phyloP scores from a whole-genome alignment of 176 grass and related monocot species.

The Musa acuminata region DNA sequence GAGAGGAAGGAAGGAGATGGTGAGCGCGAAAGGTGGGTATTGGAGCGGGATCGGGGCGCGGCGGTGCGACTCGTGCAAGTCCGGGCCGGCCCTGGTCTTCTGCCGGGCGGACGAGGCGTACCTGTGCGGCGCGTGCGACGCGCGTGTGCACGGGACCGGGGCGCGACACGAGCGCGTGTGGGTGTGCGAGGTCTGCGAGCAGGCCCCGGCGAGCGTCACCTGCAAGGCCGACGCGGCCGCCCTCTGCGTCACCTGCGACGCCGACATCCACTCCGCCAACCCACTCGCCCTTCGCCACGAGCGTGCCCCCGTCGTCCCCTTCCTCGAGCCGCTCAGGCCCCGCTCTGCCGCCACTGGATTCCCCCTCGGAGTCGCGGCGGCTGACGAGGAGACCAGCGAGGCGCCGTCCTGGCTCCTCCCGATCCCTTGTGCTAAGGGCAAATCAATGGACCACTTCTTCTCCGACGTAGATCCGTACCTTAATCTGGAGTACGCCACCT shows the following conservation, averaged over 20 bases:
- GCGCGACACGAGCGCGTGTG: constrained; percentile 49
- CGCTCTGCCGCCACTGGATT: background rate
- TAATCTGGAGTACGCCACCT: constrained; percentile 30
- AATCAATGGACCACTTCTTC: constrained; percentile 49
- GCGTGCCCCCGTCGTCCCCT: constrained; percentile 49
- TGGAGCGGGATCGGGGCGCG: constrained; percentile 7
- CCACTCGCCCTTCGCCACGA: constrained; percentile 75
- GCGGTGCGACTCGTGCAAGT: constrained; percentile 40
- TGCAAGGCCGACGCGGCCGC: constrained; percentile 93
- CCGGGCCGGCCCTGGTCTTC: constrained; percentile 21
- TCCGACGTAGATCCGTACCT: constrained; percentile 63
- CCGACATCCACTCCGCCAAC: constrained; percentile 48
- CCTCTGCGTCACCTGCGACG: constrained; percentile 23
- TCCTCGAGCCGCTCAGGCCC: constrained; percentile 22
- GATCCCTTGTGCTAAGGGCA: constrained; percentile 6
- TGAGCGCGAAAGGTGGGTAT: constrained; percentile 25
- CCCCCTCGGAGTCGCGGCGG: constrained; percentile 13
- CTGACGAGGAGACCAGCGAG: constrained; percentile 6
- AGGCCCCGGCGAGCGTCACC: constrained; percentile 54
- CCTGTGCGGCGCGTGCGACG: constrained; percentile 50
- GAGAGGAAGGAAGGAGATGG: constrained; percentile 6
- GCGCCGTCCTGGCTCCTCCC: constrained; percentile 21
- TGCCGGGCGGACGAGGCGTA: constrained; percentile 43
- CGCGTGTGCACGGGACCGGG: constrained; percentile 31
- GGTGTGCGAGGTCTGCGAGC: constrained; percentile 91